A percentile compares a stretch with the other conserved stretches of the same genome.
phyloP scores from a whole-genome alignment of 2,329 filamentous ascomycete genomes.

The Ophiocordyceps sinensis region DNA sequence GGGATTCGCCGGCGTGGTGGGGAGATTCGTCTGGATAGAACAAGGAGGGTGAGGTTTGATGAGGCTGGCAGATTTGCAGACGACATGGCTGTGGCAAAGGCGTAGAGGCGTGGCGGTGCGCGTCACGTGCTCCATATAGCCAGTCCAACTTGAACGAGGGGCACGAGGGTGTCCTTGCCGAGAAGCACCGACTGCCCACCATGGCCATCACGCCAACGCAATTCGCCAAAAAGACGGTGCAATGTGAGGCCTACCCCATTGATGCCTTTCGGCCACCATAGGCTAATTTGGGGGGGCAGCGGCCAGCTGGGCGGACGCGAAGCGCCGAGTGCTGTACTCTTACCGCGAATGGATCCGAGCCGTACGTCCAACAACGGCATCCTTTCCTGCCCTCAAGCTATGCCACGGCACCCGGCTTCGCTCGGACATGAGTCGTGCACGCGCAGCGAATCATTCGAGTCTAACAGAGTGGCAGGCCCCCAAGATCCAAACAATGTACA shows the following conservation, averaged over 20 bases:
- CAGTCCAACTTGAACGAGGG: conserved; percentile 15
- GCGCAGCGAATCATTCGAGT: not conserved
- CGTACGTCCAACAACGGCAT: conserved; percentile 43
- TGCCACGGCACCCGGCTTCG: not conserved
- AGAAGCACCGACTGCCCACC: conserved; percentile 28
- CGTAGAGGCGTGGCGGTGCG: conserved; percentile 4
- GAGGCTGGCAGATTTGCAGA: not conserved
- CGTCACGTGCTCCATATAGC: conserved; percentile 14
- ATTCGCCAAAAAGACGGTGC: conserved; percentile 67
- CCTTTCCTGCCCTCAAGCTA: not conserved
- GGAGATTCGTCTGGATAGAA: not conserved
- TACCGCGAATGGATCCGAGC: conserved; percentile 95
- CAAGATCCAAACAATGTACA: conserved; percentile 96
- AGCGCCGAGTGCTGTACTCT: conserved; percentile 68
- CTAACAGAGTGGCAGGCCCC: conserved; percentile 50
- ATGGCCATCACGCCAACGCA: conserved; percentile 91
- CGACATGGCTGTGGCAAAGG: not conserved
- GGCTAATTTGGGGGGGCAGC: conserved; percentile 41
- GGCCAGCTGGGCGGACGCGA: conserved; percentile 78
- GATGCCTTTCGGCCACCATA: not conserved
- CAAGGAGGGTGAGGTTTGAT: not conserved
- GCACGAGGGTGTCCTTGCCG: conserved; percentile 11
- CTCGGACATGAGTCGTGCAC: not conserved
- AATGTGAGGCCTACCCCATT: conserved; percentile 42
- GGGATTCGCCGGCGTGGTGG: not conserved